Evolutionary conservation across 1,284 basidiomycete species (phyloP), one percentile per base, ranked within the genome.

Genomic region (Phaffia rhodozyma): DNA sequence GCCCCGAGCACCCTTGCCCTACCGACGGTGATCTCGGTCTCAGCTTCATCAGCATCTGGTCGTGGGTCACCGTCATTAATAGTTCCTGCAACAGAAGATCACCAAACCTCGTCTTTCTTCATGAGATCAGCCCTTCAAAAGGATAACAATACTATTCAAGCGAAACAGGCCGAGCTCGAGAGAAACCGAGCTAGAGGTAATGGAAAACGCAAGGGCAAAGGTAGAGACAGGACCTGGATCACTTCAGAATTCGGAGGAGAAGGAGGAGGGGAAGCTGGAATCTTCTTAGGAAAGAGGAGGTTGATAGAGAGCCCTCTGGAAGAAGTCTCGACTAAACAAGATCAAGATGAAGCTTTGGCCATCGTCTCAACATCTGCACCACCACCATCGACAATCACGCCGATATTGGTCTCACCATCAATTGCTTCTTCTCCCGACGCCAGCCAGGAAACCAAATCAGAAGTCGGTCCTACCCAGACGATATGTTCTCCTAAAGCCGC

Each of bases 201-300:
- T 27, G 63, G 58, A 6, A 65, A 65, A 49, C 58, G 63, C 54
- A 55, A 48, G 25, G 53, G 27, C 13, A 23, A n/a, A 16, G 54
- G 47, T 3, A 59, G 47, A 23, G 59, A 48, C 47, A 54, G 57
- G 20, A n/a, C 50, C n/a, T 49, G 51, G 29, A 61, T 52, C 55
- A 43, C 38, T 43, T 43, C 38, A 43, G 63, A 65, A 55, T 65
- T 65, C 25, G 63, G 63, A 21, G 63, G 63, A n/a, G 43, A 56
- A 48, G 63, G 63, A 0, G 63, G 58, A 1, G 63, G 63, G 21
- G 63, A 65, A 29, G 63, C 49, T 13, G 63, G 48, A 5, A 60
- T 65, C 27, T 65, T 61, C 13, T 29, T 65, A 0, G 38, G 38
- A 29, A 65, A 61, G 48, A 59, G 63, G 25, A 55, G 59, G n/a